Evolutionary conservation across 2,329 filamentous ascomycete genomes (phyloP).

Genomic region (Colletotrichum brevisporum): DNA sequence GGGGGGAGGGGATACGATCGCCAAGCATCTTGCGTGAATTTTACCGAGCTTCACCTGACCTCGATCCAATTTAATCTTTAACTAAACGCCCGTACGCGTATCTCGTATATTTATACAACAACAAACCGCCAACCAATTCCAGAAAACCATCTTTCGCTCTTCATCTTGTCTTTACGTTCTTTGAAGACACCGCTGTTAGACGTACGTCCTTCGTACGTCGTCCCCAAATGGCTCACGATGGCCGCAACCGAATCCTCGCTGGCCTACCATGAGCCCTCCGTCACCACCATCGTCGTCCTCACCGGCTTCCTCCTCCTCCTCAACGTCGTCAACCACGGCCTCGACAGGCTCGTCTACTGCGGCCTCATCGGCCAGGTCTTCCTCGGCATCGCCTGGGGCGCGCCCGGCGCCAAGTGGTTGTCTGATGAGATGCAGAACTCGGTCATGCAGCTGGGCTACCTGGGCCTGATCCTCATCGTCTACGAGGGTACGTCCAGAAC

Average conservation of each 20-base stretch:
- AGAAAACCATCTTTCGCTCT: not conserved
- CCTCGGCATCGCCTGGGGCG: slow-evolving; percentile 78
- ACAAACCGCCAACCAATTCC: not conserved
- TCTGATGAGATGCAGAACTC: slow-evolving; percentile 63
- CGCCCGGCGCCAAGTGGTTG: slow-evolving; percentile 75
- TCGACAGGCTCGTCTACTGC: slow-evolving; percentile 76
- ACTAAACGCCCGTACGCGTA: not conserved
- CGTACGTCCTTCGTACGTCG: not conserved
- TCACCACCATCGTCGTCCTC: slow-evolving; percentile 71
- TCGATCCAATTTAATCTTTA: not conserved
- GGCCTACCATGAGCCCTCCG: slow-evolving; percentile 74
- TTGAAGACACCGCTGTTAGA: too few species aligned
- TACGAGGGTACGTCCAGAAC: slow-evolving; percentile 69
- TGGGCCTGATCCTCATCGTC: slow-evolving; percentile 80
- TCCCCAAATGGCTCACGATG: slow-evolving; percentile 4
- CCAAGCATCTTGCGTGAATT: slow-evolving; percentile 14
- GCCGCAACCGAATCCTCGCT: slow-evolving; percentile 47
- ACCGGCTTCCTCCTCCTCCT: slow-evolving; percentile 74
- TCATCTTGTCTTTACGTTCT: not conserved
- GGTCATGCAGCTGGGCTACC: slow-evolving; percentile 77
- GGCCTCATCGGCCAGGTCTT: slow-evolving; percentile 81
- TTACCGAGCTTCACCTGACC: not conserved
- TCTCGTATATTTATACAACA: too few species aligned
- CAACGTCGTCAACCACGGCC: slow-evolving; percentile 68
- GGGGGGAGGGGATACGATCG: not conserved